Percentiles rank a stretch among this genome's conserved stretches.
Evolutionary conservation across 2,329 filamentous ascomycete genomes (phyloP).

Genomic region (Penicillium crustosum): DNA sequence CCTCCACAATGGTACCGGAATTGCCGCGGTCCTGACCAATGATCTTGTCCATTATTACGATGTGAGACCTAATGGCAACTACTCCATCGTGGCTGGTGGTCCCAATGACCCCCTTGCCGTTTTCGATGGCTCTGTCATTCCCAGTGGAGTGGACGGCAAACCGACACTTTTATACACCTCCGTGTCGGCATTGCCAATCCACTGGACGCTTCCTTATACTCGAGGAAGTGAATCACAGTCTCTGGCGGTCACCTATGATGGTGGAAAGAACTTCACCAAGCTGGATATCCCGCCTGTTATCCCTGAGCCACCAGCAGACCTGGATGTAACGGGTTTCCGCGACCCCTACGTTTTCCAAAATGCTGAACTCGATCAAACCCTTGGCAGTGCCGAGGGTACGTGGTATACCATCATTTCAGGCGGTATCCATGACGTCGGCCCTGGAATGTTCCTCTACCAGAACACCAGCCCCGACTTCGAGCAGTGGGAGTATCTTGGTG

Average conservation of each 20-base stretch:
- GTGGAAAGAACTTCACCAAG: background rate
- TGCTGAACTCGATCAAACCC: background rate
- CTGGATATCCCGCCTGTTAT: background rate
- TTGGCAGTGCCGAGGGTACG: background rate
- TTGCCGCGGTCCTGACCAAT: background rate
- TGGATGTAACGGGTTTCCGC: background rate
- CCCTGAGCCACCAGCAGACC: background rate
- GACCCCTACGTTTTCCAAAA: background rate
- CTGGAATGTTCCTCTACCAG: background rate
- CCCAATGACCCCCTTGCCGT: background rate
- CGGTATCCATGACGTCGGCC: background rate
- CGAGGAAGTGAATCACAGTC: background rate
- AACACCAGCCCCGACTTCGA: background rate
- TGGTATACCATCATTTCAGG: background rate
- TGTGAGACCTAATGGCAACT: background rate
- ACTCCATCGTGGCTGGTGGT: background rate
- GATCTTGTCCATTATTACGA: background rate
- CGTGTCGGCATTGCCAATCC: background rate
- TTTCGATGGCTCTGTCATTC: background rate
- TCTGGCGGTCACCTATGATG: background rate
- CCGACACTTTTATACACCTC: background rate
- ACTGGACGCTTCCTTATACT: background rate
- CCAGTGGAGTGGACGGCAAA: background rate
- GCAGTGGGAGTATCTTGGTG: background rate
- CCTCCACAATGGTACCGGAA: background rate